These are phyloP conservation scores for Garcia nutans DNA, from an alignment of 345 rosid species.

Conservation along the genomic window DNA sequence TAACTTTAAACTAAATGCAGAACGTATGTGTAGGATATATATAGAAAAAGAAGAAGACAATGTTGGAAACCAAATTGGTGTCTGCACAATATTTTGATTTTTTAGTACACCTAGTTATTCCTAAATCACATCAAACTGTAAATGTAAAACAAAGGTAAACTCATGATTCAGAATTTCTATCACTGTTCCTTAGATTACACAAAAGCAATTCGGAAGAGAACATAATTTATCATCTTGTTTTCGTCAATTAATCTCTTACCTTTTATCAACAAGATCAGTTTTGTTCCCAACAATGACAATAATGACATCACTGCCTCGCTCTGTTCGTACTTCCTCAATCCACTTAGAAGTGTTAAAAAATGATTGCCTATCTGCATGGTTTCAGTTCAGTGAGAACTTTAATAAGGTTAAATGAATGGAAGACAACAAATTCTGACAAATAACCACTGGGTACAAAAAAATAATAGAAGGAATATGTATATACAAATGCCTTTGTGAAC, in stretches of 20 bases:
- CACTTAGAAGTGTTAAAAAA: constrained; percentile 89
- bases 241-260: constrained; percentile 16
- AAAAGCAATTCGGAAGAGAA: background rate
- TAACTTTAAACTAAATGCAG: background rate
- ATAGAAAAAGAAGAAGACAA: background rate
- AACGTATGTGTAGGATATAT: background rate
- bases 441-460: background rate
- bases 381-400: constrained; percentile 11
- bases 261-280: constrained; percentile 58
- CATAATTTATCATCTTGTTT: background rate
- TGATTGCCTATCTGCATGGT: constrained; percentile 70
- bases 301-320: constrained; percentile 84
- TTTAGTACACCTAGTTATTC: background rate
- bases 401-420: background rate
- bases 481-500: background rate
- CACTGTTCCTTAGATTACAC: background rate
- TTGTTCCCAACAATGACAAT: constrained; percentile 91
- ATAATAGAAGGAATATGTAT: background rate
- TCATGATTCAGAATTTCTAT: background rate
- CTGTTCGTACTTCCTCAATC: constrained; percentile 89
- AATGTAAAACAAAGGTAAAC: background rate
- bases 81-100: background rate
- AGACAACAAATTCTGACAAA: constrained; percentile 1
- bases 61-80: background rate
- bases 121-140: background rate